Evolutionary conservation across 768 basidiomycete genomes (phyloP).

Genomic region (Tricholoma terreum): DNA sequence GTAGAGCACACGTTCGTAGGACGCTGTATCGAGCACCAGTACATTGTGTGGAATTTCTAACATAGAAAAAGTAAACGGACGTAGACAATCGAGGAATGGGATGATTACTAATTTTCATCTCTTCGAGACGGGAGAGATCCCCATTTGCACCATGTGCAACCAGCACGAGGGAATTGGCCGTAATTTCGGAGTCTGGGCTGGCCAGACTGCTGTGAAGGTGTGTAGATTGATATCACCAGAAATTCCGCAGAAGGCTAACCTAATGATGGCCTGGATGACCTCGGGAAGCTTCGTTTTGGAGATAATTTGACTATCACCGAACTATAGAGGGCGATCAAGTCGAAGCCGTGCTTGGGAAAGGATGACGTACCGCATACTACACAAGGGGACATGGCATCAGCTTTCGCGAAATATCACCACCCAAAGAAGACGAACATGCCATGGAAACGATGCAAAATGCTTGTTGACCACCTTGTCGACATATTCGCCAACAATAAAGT

Average conservation of each 20-base stretch:
- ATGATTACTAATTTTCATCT: constrained; percentile 72
- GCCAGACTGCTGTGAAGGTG: constrained; percentile 55
- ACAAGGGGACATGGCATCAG: not conserved
- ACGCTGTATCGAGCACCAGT: constrained; percentile 61
- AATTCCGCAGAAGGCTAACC: constrained; percentile 33
- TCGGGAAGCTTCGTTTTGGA: constrained; percentile 66
- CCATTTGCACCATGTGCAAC: constrained; percentile 58
- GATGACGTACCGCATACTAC: constrained; percentile 60
- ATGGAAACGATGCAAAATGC: constrained; percentile 60
- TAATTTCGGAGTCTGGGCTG: constrained; percentile 74
- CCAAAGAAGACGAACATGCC: constrained; percentile 53
- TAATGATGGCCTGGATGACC: constrained; percentile 70
- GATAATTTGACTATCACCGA: constrained; percentile 72
- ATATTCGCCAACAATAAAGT: constrained; percentile 72
- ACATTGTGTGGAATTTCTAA: constrained; percentile 73
- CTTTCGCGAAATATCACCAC: not conserved
- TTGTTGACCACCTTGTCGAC: constrained; percentile 63
- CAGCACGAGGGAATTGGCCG: constrained; percentile 66
- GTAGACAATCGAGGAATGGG: not conserved
- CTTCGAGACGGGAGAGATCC: constrained; percentile 62
- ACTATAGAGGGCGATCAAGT: constrained; percentile 40
- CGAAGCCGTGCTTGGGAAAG: not conserved
- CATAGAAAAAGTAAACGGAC: not conserved
- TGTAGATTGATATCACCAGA: not conserved
- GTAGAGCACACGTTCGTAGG: constrained; percentile 64